Evolutionary conservation across 805 yeast genomes (phyloP).

Genomic region (Komagataella phaffii): DNA sequence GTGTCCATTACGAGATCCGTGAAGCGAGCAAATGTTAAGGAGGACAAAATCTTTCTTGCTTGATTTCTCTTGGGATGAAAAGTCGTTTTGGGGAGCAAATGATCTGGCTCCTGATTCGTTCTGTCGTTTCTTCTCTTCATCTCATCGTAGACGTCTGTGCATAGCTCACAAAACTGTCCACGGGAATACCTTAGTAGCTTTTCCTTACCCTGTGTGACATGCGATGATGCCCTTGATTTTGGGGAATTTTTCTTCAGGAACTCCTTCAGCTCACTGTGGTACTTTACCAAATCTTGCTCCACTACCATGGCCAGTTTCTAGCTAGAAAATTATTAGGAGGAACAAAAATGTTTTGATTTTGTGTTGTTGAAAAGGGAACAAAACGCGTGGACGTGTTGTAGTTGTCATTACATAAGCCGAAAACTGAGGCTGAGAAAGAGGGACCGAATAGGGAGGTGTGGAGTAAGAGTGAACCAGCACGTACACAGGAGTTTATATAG

Average conservation of each 20-base stretch:
- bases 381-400: not conserved
- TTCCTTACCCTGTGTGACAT: conserved; percentile 76
- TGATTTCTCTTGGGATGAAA: conserved; percentile 93
- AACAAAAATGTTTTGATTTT: not conserved
- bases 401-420: not conserved
- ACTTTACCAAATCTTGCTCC: conserved; percentile 12
- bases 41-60: conserved; percentile 84
- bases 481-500: not conserved
- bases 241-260: conserved; percentile 30
- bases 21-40: conserved; percentile 70
- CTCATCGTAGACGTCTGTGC: conserved; percentile 93
- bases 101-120: conserved; percentile 42
- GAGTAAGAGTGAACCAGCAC: not conserved
- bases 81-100: conserved; percentile 51
- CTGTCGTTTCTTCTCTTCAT: conserved; percentile 62
- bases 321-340: not conserved
- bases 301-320: not conserved
- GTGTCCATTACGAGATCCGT: conserved; percentile 87
- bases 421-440: not conserved
- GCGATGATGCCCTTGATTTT: conserved; percentile 22
- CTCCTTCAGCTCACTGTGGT: conserved; percentile 34
- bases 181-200: conserved; percentile 69
- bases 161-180: conserved; percentile 76
- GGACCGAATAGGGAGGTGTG: not conserved
- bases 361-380: not conserved